These are phyloP conservation scores for Ogataea thermomethanolica DNA, from an alignment of 805 yeast genomes.

Conservation along the genomic window DNA sequence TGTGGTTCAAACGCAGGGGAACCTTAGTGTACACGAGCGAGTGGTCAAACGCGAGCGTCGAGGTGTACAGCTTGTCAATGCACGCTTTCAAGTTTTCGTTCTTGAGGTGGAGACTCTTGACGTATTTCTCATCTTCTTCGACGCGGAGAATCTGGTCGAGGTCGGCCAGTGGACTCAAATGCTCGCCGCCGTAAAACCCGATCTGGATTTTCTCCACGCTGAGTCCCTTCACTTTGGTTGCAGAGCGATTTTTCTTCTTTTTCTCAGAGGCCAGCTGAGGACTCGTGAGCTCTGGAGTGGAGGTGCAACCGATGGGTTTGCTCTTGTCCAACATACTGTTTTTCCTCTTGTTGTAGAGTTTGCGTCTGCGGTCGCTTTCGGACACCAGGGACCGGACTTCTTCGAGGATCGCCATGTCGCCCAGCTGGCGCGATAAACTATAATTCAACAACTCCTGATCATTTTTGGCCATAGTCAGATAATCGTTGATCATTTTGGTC, in stretches of 20 bases:
- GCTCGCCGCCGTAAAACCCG: slow-evolving; percentile 14
- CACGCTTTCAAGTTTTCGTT: slow-evolving; percentile 19
- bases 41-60: slow-evolving; percentile 17
- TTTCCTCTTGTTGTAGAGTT: slow-evolving; percentile 27
- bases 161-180: slow-evolving; percentile 21
- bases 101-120: slow-evolving; percentile 19
- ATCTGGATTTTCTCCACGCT: slow-evolving; percentile 17
- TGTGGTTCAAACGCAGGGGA: slow-evolving; percentile 20
- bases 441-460: slow-evolving; percentile 18
- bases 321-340: slow-evolving; percentile 12
- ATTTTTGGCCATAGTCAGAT: slow-evolving; percentile 22
- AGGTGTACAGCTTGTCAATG: slow-evolving; percentile 24
- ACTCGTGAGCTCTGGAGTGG: slow-evolving; percentile 9
- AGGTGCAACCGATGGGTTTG: slow-evolving; percentile 8
- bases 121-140: slow-evolving; percentile 25
- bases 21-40: slow-evolving; percentile 27
- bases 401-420: slow-evolving; percentile 13
- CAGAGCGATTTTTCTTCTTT: slow-evolving; percentile 2
- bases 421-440: slow-evolving; percentile 12
- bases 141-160: slow-evolving; percentile 20
- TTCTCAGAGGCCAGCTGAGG: slow-evolving; percentile 7
- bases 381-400: slow-evolving; percentile 22
- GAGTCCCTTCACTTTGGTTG: slow-evolving; percentile 7
- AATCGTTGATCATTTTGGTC: slow-evolving; percentile 27
- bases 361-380: slow-evolving; percentile 28